phyloP scores from a whole-genome alignment of 495 filamentous ascomycete species.

The Annulohypoxylon moriforme region DNA sequence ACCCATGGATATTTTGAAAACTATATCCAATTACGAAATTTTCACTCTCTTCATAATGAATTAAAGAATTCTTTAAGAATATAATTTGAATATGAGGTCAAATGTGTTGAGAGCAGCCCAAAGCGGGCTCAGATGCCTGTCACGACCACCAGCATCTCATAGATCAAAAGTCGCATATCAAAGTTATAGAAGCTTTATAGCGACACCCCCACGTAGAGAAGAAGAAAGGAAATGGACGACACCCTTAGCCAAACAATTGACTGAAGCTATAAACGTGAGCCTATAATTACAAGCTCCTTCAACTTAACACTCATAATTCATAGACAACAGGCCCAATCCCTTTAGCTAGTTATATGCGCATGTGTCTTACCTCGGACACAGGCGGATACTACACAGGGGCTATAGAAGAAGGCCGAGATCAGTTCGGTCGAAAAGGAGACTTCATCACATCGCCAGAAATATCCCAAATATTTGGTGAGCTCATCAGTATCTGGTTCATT shows the following conservation, averaged over 20 bases:
- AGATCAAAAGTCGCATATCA: slow-evolving; percentile 22
- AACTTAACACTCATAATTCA: slow-evolving; percentile 11
- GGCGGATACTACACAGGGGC: slow-evolving; percentile 93
- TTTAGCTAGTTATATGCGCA: slow-evolving; percentile 95
- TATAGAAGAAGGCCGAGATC: slow-evolving; percentile 71
- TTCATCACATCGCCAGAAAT: slow-evolving; percentile 98
- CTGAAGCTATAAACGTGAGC: slow-evolving; percentile 81
- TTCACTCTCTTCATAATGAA: slow-evolving; percentile 10
- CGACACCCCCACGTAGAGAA: slow-evolving; percentile 54
- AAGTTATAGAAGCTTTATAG: slow-evolving; percentile 38
- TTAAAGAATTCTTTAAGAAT: slow-evolving; percentile 9
- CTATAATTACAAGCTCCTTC: not conserved
- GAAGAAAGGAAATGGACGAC: slow-evolving; percentile 82
- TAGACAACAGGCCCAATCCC: slow-evolving; percentile 88
- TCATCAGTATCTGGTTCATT: slow-evolving; percentile 92
- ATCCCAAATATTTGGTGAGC: slow-evolving; percentile 94
- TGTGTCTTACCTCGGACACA: slow-evolving; percentile 91
- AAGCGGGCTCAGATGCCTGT: slow-evolving; percentile 38
- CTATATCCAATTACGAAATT: not conserved
- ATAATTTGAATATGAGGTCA: slow-evolving; percentile 43
- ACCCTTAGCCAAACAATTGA: slow-evolving; percentile 84
- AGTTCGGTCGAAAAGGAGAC: slow-evolving; percentile 90
- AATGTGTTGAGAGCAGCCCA: slow-evolving; percentile 34
- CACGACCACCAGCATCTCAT: slow-evolving; percentile 25
- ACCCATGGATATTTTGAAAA: not conserved